These are phyloP conservation scores for Sarocladium brachiariae DNA, from an alignment of 2,329 filamentous ascomycete genomes.

Conservation along the genomic window DNA sequence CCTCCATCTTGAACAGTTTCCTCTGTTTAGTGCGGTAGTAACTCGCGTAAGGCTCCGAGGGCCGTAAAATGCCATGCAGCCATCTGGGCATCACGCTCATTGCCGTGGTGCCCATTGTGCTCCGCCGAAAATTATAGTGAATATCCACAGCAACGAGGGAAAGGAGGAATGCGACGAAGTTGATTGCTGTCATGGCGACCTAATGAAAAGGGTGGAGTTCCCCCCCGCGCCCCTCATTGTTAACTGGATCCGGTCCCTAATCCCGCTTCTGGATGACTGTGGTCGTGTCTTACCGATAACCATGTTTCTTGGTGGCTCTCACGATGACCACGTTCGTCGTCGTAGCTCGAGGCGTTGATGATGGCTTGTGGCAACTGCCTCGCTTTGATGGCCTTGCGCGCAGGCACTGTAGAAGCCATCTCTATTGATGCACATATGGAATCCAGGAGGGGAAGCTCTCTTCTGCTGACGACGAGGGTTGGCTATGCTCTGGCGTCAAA, in stretches of 20 bases:
- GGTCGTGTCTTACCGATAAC: conserved; percentile 19
- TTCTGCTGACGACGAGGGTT: too few species aligned
- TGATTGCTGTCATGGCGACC: conserved; percentile 54
- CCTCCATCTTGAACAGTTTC: conserved; percentile 55
- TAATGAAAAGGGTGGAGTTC: too few species aligned
- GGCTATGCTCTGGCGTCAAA: too few species aligned
- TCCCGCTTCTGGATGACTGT: too few species aligned
- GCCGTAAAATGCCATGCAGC: conserved; percentile 35
- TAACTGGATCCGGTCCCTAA: too few species aligned
- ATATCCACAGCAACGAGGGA: conserved; percentile 59
- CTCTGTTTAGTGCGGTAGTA: conserved; percentile 52
- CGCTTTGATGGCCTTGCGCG: conserved; percentile 1
- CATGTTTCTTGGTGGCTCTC: conserved; percentile 16
- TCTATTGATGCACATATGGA: neutral
- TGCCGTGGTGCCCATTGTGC: conserved; percentile 27
- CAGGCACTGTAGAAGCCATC: neutral
- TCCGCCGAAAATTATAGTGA: conserved; percentile 45
- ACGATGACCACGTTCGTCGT: neutral
- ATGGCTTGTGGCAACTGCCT: neutral
- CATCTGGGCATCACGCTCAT: conserved; percentile 27
- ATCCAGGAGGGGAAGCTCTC: neutral
- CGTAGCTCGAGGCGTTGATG: neutral
- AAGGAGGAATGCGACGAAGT: conserved; percentile 57
- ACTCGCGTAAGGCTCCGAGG: conserved; percentile 29
- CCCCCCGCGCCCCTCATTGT: too few species aligned